Conservation (phyloP, 2,329 filamentous ascomycete species). For the Fusarium sterilihyphosum region DNA sequence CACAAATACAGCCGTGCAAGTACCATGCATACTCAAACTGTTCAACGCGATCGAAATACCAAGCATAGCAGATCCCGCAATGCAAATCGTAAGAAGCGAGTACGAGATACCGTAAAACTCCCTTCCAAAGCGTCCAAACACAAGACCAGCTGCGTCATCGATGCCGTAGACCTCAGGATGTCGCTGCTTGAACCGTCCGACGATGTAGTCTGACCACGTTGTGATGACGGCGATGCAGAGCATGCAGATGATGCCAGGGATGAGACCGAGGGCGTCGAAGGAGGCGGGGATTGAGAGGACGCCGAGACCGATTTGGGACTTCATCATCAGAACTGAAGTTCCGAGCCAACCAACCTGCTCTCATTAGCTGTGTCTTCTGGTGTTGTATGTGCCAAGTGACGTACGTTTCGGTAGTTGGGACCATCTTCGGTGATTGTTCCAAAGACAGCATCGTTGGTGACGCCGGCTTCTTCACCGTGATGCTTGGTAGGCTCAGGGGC, state of each 20-base stretch:
- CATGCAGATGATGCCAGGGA: constrained; percentile 59
- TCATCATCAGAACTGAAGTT: constrained; percentile 59
- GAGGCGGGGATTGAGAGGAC: constrained; percentile 59
- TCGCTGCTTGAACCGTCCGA: constrained; percentile 61
- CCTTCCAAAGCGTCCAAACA: constrained; percentile 58
- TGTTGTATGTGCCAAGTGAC: background rate
- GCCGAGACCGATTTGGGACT: constrained; percentile 57
- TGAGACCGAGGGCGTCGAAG: constrained; percentile 58
- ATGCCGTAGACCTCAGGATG: constrained; percentile 64
- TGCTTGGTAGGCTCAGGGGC: constrained; percentile 14
- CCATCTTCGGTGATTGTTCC: constrained; percentile 44
- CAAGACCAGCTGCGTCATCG: constrained; percentile 60
- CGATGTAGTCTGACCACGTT: constrained; percentile 59
- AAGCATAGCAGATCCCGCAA: constrained; percentile 34
- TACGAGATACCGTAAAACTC: constrained; percentile 53
- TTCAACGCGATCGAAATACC: constrained; percentile 54
- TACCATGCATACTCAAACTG: constrained; percentile 50
- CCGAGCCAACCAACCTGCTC: constrained; percentile 56
- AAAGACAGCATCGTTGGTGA: constrained; percentile 45
- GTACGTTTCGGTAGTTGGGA: constrained; percentile 47
- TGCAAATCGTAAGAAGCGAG: constrained; percentile 47
- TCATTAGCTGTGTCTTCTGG: background rate
- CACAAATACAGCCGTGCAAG: constrained; percentile 54
- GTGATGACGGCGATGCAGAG: constrained; percentile 54
- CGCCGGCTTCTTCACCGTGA: background rate